Evolutionary conservation across 2,329 filamentous ascomycete species (phyloP).

Genomic region (Diaporthe nobilis): DNA sequence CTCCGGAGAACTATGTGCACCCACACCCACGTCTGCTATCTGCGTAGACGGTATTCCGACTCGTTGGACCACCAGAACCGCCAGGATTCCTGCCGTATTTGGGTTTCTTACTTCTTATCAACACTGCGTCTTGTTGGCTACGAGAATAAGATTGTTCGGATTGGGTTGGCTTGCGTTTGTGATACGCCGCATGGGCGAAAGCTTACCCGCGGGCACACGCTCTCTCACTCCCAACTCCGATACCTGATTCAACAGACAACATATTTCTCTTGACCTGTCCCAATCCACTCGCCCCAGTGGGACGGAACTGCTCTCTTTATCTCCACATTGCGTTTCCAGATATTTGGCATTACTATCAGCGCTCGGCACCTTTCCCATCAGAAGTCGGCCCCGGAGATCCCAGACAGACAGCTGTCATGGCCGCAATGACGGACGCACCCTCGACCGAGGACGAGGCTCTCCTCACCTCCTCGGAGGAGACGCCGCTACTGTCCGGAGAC

Average conservation of each 20-base stretch:
- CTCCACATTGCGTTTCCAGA: background rate
- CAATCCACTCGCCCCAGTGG: background rate
- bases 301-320: background rate
- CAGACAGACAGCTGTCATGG: slow-evolving; percentile 2
- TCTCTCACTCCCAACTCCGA: background rate
- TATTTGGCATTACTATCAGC: background rate
- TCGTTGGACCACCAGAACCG: background rate
- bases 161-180: background rate
- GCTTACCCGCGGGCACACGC: background rate
- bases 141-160: background rate
- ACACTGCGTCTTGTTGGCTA: background rate
- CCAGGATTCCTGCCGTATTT: background rate
- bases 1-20: background rate
- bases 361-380: background rate
- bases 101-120: background rate
- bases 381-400: background rate
- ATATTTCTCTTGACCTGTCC: background rate
- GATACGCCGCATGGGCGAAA: background rate
- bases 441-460: slow-evolving; percentile 24
- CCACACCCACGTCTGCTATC: background rate
- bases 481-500: slow-evolving; percentile 16
- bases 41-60: background rate
- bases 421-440: background rate
- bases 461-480: slow-evolving; percentile 1
- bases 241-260: background rate